A percentile compares a stretch with the other conserved stretches of the same genome.
Conservation (phyloP, 2,329 filamentous ascomycete genomes). For the Colletotrichum orbiculare region DNA sequence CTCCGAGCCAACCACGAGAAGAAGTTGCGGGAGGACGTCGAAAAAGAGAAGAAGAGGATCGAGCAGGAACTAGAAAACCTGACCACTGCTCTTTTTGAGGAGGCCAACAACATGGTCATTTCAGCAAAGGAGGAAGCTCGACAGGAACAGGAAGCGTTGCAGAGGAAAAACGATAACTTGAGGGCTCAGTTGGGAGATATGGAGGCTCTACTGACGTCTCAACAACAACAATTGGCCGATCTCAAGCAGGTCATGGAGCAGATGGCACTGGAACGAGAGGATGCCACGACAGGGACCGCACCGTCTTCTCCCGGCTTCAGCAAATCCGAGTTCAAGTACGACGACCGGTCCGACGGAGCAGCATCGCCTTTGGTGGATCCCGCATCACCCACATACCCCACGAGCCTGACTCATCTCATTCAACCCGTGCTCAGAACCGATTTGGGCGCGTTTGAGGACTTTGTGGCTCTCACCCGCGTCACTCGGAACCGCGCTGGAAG, state of each 20-base stretch:
- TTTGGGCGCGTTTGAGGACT: slow-evolving; percentile 84
- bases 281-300: slow-evolving; percentile 76
- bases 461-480: slow-evolving; percentile 78
- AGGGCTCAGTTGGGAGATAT: slow-evolving; percentile 87
- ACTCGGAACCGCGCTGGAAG: slow-evolving; percentile 71
- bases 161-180: slow-evolving; percentile 89
- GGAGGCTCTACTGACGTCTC: slow-evolving; percentile 84
- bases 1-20: slow-evolving; percentile 73
- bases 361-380: slow-evolving; percentile 55
- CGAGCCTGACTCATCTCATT: slow-evolving; percentile 84
- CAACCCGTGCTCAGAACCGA: slow-evolving; percentile 87
- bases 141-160: slow-evolving; percentile 81
- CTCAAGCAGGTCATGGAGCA: slow-evolving; percentile 93
- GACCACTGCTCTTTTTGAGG: slow-evolving; percentile 94
- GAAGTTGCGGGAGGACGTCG: slow-evolving; percentile 70
- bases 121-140: slow-evolving; percentile 90
- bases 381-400: slow-evolving; percentile 66
- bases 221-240: slow-evolving; percentile 92
- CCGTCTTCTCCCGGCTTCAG: slow-evolving; percentile 84
- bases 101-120: slow-evolving; percentile 98
- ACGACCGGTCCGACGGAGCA: slow-evolving; percentile 51
- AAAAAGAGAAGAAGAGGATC: slow-evolving; percentile 87
- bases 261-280: slow-evolving; percentile 79
- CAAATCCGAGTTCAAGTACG: slow-evolving; percentile 71
- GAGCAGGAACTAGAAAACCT: slow-evolving; percentile 92